Evolutionary conservation across 176 grass and related monocot genomes (phyloP).

Genomic region (Avena insularis): DNA sequence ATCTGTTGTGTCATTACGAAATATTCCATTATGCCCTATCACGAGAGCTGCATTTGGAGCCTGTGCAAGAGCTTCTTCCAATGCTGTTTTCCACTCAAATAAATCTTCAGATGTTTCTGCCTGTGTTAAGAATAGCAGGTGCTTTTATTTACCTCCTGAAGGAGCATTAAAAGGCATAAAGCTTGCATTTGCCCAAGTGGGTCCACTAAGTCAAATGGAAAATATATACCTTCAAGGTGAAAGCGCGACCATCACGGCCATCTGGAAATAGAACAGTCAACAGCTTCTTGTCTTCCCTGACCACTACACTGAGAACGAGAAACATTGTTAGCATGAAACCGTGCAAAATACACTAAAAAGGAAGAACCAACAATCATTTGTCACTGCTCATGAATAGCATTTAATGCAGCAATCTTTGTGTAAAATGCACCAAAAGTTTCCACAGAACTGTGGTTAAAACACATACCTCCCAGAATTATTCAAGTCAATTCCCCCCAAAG

Average conservation of each 20-base stretch:
- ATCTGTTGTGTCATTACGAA: slow-evolving; percentile 86
- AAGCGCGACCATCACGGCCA: slow-evolving; percentile 93
- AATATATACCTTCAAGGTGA: slow-evolving; percentile 90
- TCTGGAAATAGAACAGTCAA: slow-evolving; percentile 99
- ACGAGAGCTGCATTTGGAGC: slow-evolving; percentile 99
- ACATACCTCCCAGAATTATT: slow-evolving; percentile 97
- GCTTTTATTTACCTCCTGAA: slow-evolving; percentile 21
- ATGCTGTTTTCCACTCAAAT: slow-evolving; percentile 95
- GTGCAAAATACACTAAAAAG: slow-evolving; percentile 23
- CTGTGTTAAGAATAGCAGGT: slow-evolving; percentile 45
- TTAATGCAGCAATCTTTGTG: not conserved
- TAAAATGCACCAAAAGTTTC: slow-evolving; percentile 26
- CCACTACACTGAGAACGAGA: slow-evolving; percentile 79
- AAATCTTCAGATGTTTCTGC: slow-evolving; percentile 96
- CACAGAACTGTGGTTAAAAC: slow-evolving; percentile 1
- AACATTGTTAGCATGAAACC: slow-evolving; percentile 16
- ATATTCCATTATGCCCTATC: slow-evolving; percentile 99
- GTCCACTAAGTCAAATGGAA: slow-evolving; percentile 27
- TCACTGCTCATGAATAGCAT: slow-evolving; percentile 45
- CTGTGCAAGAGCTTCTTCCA: slow-evolving; percentile 97
- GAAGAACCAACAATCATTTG: slow-evolving; percentile 22
- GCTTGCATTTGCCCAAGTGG: slow-evolving; percentile 16
- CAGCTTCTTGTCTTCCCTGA: slow-evolving; percentile 97
- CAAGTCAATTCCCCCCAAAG: slow-evolving; percentile 97
- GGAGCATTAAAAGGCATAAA: slow-evolving; percentile 29